These are phyloP conservation scores for Powellomyces hirtus DNA, from an alignment of 192 early-diverging fungal species.

Conservation along the genomic window DNA sequence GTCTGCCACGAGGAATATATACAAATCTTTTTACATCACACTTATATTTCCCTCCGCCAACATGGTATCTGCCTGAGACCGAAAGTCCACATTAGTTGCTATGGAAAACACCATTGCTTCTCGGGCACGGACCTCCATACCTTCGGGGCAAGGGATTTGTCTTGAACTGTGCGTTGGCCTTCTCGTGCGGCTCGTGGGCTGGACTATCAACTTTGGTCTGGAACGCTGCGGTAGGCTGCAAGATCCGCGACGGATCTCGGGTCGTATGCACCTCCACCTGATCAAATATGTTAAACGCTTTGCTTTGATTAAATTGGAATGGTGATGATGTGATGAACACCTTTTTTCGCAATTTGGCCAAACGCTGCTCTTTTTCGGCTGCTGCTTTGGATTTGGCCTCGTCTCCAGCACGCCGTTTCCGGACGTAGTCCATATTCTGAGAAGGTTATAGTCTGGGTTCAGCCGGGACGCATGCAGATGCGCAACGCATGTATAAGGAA, in stretches of 20 bases:
- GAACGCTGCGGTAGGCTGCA: slow-evolving; percentile 5
- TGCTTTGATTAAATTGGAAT: not conserved
- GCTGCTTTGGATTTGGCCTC: not conserved
- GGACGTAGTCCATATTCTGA: not conserved
- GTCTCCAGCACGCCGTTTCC: not conserved
- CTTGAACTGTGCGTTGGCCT: not conserved
- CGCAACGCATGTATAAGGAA: not conserved
- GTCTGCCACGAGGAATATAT: not conserved
- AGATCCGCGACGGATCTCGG: slow-evolving; percentile 9
- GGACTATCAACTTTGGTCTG: not conserved
- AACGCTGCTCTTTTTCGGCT: not conserved
- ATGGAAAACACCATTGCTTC: not conserved
- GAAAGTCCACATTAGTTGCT: too few species aligned
- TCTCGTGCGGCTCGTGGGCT: not conserved
- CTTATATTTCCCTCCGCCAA: not conserved
- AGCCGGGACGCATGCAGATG: not conserved
- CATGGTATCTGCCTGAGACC: not conserved
- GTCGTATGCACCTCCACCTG: not conserved
- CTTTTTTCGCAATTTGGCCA: not conserved
- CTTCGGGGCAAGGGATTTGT: not conserved
- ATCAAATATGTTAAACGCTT: not conserved
- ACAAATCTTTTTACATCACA: not conserved
- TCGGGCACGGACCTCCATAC: not conserved
- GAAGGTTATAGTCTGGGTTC: not conserved
- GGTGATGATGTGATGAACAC: not conserved